phyloP scores from a whole-genome alignment of 2,329 filamentous ascomycete genomes.

The Aurifilum marmelostoma region DNA sequence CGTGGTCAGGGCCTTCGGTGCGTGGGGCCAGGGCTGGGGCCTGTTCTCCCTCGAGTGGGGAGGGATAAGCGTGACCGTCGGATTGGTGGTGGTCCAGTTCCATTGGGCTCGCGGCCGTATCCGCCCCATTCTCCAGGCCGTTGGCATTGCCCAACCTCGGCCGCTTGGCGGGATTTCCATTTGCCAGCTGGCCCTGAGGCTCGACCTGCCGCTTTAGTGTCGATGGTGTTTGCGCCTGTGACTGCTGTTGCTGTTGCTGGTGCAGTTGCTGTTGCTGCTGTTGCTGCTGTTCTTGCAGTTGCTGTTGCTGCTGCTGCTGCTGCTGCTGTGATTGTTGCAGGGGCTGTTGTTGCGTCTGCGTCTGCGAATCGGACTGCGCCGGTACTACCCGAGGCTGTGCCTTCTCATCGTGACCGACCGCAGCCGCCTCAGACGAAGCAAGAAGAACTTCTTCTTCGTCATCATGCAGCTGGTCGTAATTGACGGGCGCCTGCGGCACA shows the following conservation, averaged over 20 bases:
- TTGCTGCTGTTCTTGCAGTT: not conserved
- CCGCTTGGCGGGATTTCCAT: constrained; percentile 63
- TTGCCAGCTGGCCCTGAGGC: constrained; percentile 50
- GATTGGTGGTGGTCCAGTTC: constrained; percentile 56
- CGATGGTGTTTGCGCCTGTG: constrained; percentile 36
- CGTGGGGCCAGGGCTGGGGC: constrained; percentile 55
- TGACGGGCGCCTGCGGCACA: constrained; percentile 48
- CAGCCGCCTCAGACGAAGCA: constrained; percentile 15
- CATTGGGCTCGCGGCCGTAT: constrained; percentile 60
- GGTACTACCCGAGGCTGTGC: not conserved
- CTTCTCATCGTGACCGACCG: constrained; percentile 5
- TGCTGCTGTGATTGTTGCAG: constrained; percentile 16
- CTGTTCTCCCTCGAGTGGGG: constrained; percentile 62
- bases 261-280: constrained; percentile 26
- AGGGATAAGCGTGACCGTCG: constrained; percentile 66
- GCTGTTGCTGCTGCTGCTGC: not conserved
- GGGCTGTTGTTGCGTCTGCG: constrained; percentile 28
- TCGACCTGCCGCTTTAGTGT: constrained; percentile 56
- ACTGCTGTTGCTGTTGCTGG: constrained; percentile 33
- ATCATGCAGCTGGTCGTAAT: constrained; percentile 42
- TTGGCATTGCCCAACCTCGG: constrained; percentile 64
- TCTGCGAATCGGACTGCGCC: constrained; percentile 9
- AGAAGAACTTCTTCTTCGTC: constrained; percentile 35
- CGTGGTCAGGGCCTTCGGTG: constrained; percentile 66
- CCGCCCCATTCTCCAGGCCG: constrained; percentile 52